Evolutionary conservation across 2,329 filamentous ascomycete genomes (phyloP).

Genomic region (Pseudopithomyces maydicus): DNA sequence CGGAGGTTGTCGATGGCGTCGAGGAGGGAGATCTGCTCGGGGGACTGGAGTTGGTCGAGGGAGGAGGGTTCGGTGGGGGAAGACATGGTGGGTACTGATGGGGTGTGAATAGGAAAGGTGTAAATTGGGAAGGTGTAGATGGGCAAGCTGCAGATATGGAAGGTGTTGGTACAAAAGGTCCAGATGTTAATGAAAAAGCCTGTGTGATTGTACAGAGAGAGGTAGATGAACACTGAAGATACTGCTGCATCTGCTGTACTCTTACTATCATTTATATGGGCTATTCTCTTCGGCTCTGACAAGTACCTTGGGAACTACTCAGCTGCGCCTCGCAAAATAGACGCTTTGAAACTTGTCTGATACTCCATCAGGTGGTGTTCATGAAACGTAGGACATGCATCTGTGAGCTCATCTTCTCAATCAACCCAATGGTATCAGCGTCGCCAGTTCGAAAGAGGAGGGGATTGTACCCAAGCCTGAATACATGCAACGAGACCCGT

Average conservation of each 20-base stretch:
- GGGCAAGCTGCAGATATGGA: no score
- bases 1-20: slow-evolving; percentile 59
- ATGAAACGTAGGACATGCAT: not conserved
- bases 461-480: not conserved
- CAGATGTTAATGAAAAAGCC: no score
- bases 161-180: no score
- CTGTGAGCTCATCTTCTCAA: not conserved
- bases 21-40: slow-evolving; percentile 50
- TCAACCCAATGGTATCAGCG: not conserved
- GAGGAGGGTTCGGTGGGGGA: slow-evolving; percentile 16
- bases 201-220: no score
- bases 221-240: not conserved
- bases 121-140: not conserved
- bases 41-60: slow-evolving; percentile 32
- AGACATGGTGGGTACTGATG: slow-evolving; percentile 12
- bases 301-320: not conserved
- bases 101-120: not conserved
- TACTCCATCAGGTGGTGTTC: not conserved
- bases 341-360: not conserved
- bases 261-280: not conserved
- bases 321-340: not conserved
- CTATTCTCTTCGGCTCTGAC: not conserved
- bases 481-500: not conserved
- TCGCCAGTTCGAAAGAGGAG: not conserved
- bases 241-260: not conserved